A percentile compares a stretch with the other conserved stretches of the same genome.
Conservation (phyloP, 495 filamentous ascomycete genomes). For the Ramalina intermedia region DNA sequence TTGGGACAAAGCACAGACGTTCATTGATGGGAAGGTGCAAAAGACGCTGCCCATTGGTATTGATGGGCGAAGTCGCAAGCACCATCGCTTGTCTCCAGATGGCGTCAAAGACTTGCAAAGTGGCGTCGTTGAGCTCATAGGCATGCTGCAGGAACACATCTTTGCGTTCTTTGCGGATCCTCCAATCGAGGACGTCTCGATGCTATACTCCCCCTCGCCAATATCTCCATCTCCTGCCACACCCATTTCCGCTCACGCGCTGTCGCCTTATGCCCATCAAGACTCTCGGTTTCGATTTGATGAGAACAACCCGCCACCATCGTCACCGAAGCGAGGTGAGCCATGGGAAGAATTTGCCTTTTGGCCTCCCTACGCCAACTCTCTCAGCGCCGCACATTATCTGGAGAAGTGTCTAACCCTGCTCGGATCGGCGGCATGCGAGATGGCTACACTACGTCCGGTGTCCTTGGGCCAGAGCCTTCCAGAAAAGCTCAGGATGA, state of each 20-base stretch:
- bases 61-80: conserved; percentile 66
- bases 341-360: conserved; percentile 91
- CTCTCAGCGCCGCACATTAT: conserved; percentile 75
- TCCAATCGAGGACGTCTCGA: conserved; percentile 77
- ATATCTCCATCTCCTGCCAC: conserved; percentile 59
- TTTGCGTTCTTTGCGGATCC: conserved; percentile 74
- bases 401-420: conserved; percentile 64
- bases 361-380: conserved; percentile 88
- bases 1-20: conserved; percentile 83
- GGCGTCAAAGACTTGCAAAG: conserved; percentile 59
- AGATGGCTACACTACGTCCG: conserved; percentile 63
- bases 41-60: conserved; percentile 66
- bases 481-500: conserved; percentile 48
- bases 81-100: conserved; percentile 65
- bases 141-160: conserved; percentile 64
- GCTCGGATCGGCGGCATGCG: conserved; percentile 70
- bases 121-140: conserved; percentile 64
- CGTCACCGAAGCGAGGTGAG: conserved; percentile 60
- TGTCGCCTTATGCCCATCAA: conserved; percentile 32
- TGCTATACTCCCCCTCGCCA: conserved; percentile 63
- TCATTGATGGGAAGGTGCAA: conserved; percentile 77
- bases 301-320: conserved; percentile 59
- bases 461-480: conserved; percentile 41
- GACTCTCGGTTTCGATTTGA: conserved; percentile 70
- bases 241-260: conserved; percentile 21